phyloP scores from a whole-genome alignment of 177 flowering plant species.

The Vitis hybrid region DNA sequence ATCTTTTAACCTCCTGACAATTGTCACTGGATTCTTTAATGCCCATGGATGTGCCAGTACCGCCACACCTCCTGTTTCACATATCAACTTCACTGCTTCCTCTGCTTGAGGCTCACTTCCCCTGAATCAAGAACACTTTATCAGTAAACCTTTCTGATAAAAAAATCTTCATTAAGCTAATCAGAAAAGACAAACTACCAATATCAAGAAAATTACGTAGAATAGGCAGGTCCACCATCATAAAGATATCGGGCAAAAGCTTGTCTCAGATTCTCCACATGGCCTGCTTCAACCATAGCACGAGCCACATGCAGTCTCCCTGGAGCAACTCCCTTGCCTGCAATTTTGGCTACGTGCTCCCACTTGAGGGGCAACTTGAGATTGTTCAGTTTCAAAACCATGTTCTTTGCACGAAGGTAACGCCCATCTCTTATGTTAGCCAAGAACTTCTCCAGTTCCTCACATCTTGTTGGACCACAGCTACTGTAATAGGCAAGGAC shows the following conservation, averaged over 20 bases:
- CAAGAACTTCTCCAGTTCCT: conserved; percentile 63
- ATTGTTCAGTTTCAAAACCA: conserved; percentile 65
- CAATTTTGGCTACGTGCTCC: conserved; percentile 78
- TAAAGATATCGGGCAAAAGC: conserved; percentile 80
- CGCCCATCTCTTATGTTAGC: conserved; percentile 83
- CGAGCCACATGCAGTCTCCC: conserved; percentile 96
- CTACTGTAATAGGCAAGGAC: conserved; percentile 91
- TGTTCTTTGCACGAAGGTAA: conserved; percentile 69
- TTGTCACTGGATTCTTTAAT: conserved; percentile 64
- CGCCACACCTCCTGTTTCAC: conserved; percentile 72
- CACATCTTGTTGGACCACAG: conserved; percentile 66
- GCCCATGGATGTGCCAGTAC: conserved; percentile 99
- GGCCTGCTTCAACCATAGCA: conserved; percentile 91
- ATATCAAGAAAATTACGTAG: conserved; percentile 49
- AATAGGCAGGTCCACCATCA: conserved; percentile 96
- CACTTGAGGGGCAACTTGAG: conserved; percentile 82
- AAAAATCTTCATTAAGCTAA: neutral
- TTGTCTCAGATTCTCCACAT: conserved; percentile 85
- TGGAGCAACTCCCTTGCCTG: conserved; percentile 92
- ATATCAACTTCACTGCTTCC: conserved; percentile 57
- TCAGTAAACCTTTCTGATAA: neutral
- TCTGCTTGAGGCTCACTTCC: conserved; percentile 79
- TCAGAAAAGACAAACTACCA: neutral
- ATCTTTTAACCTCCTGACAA: conserved; percentile 68
- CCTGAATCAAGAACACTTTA: conserved; percentile 29